phyloP scores from a whole-genome alignment of 2,329 filamentous ascomycete genomes.

The Ophiostoma perfectum region DNA sequence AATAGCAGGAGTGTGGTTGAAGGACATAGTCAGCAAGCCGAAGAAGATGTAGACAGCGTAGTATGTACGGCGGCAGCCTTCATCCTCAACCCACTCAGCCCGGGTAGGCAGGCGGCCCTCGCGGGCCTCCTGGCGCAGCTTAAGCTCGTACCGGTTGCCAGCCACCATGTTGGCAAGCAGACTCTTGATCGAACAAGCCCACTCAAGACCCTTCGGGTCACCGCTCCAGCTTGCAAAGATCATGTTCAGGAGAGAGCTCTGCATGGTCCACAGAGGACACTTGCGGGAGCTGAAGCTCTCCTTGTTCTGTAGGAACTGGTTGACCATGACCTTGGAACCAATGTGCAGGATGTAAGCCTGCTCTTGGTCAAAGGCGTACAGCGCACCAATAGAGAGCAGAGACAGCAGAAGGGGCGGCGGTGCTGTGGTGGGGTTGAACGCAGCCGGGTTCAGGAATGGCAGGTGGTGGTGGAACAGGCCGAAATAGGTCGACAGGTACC shows the following conservation, averaged over 20 bases:
- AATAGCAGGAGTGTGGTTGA: conserved; percentile 96
- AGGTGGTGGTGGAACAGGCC: conserved; percentile 94
- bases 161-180: conserved; percentile 97
- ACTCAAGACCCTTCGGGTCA: conserved; percentile 92
- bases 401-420: conserved; percentile 81
- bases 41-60: conserved; percentile 99
- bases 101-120: conserved; percentile 70
- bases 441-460: conserved; percentile 88
- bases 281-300: conserved; percentile 98
- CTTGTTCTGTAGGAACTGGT: conserved; percentile 95
- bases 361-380: conserved; percentile 96
- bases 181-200: conserved; percentile 98
- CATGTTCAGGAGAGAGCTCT: conserved; percentile 95
- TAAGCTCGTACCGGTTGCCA: conserved; percentile 92
- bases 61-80: conserved; percentile 92
- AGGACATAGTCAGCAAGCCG: conserved; percentile 86
- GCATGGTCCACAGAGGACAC: conserved; percentile 97
- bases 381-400: conserved; percentile 86
- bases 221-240: conserved; percentile 99
- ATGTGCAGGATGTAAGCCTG: conserved; percentile 97
- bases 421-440: conserved; percentile 74
- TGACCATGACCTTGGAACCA: conserved; percentile 93
- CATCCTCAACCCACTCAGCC: conserved; percentile 92
- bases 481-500: conserved; percentile 93
- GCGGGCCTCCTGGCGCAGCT: conserved; percentile 84